These are phyloP conservation scores for Claviceps sp. DNA, from an alignment of 2,329 filamentous ascomycete genomes.

Conservation along the genomic window DNA sequence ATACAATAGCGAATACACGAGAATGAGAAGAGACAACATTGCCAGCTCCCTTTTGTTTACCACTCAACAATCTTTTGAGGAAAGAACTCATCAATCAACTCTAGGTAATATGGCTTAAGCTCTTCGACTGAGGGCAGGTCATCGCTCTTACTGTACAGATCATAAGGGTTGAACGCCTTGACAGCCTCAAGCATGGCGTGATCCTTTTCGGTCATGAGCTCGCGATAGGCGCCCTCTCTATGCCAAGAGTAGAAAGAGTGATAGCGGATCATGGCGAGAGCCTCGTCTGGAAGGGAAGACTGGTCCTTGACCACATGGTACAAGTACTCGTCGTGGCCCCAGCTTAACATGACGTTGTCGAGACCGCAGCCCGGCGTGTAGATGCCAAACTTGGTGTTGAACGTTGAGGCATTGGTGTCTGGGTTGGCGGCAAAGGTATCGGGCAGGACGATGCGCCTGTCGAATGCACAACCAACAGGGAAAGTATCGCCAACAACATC, in stretches of 20 bases:
- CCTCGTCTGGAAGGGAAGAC: constrained; percentile 64
- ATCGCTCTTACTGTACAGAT: constrained; percentile 85
- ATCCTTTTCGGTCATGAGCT: constrained; percentile 77
- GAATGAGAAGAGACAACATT: background rate
- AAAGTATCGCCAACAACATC: constrained; percentile 85
- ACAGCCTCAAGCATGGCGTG: constrained; percentile 68
- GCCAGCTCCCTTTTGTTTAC: constrained; percentile 11
- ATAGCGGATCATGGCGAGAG: constrained; percentile 84
- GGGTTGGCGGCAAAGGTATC: constrained; percentile 67
- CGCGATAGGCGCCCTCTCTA: constrained; percentile 61
- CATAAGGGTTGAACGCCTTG: constrained; percentile 80
- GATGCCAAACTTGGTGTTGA: constrained; percentile 65
- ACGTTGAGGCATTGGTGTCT: constrained; percentile 57
- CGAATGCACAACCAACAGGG: constrained; percentile 63
- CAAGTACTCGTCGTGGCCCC: constrained; percentile 81
- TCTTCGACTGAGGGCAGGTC: constrained; percentile 62
- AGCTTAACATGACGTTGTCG: constrained; percentile 79
- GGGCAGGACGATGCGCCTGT: constrained; percentile 66
- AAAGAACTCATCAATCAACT: constrained; percentile 30
- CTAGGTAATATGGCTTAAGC: constrained; percentile 46
- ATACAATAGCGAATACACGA: background rate
- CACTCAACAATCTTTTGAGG: constrained; percentile 25
- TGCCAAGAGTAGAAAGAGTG: constrained; percentile 94
- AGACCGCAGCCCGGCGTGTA: constrained; percentile 68
- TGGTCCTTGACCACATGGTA: constrained; percentile 82